Percentiles rank a stretch among this genome's conserved stretches.
Evolutionary conservation across 345 rosid genomes (phyloP).

Genomic region (Ceriops tagal): DNA sequence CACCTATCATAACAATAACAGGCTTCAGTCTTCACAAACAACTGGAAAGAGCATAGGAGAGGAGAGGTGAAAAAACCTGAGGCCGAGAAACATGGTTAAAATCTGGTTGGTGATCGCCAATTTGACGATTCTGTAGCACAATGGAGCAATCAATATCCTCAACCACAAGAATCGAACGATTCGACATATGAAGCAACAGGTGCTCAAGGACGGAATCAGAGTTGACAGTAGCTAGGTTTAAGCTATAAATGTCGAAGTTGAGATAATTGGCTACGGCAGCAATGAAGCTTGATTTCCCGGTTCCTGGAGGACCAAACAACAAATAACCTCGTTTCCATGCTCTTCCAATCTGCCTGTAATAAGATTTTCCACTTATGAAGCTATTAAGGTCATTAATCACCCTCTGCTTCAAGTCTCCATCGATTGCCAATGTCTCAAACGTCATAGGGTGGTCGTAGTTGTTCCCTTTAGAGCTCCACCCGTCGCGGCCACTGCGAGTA

Average conservation of each 20-base stretch:
- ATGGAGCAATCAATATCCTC: slow-evolving; percentile 51
- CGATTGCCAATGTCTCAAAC: slow-evolving; percentile 40
- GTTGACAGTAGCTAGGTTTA: slow-evolving; percentile 28
- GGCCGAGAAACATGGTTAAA: not conserved
- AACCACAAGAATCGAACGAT: slow-evolving; percentile 42
- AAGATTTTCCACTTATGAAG: slow-evolving; percentile 27
- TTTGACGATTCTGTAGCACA: slow-evolving; percentile 29
- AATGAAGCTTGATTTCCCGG: slow-evolving; percentile 43
- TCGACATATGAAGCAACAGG: slow-evolving; percentile 37
- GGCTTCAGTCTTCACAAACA: not conserved
- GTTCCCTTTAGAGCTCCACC: slow-evolving; percentile 28
- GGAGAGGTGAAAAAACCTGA: slow-evolving; percentile 2
- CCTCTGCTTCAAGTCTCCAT: slow-evolving; percentile 27
- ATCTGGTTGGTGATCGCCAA: not conserved
- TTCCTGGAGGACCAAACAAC: slow-evolving; percentile 39
- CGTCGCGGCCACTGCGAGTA: slow-evolving; percentile 17
- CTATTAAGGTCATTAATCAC: slow-evolving; percentile 33
- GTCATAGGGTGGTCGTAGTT: slow-evolving; percentile 43
- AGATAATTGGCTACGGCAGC: slow-evolving; percentile 46
- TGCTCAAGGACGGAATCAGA: slow-evolving; percentile 31
- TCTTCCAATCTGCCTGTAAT: slow-evolving; percentile 32
- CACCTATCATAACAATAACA: slow-evolving; percentile 15
- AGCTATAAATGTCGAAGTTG: slow-evolving; percentile 36
- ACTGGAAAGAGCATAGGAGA: too few species aligned
- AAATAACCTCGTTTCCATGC: slow-evolving; percentile 37